Conservation (phyloP, 2,329 filamentous ascomycete genomes). For the Cladosporium cucumerinum region DNA sequence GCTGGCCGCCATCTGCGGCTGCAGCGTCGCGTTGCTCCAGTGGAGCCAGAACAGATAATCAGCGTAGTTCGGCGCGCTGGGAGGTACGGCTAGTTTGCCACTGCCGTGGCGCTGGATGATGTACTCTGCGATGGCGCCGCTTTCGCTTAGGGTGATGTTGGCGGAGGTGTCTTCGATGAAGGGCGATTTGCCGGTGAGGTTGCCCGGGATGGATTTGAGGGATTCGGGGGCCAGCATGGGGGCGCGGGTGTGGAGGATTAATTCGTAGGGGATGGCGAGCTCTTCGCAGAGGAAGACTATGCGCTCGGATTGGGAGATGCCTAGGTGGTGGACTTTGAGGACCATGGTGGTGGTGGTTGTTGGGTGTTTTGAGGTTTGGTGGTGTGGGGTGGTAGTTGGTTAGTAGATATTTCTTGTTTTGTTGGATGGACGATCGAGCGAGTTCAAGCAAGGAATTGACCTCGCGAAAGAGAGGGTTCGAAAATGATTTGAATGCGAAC, state of each 20-base stretch:
- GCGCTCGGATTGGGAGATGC: slow-evolving; percentile 59
- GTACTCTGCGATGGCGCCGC: slow-evolving; percentile 60
- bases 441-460: not conserved
- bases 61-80: slow-evolving; percentile 50
- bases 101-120: slow-evolving; percentile 53
- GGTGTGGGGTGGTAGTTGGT: not conserved
- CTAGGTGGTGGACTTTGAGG: slow-evolving; percentile 38
- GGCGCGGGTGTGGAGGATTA: slow-evolving; percentile 45
- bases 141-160: slow-evolving; percentile 55
- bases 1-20: slow-evolving; percentile 36
- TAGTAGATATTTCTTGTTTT: not conserved
- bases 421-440: not conserved
- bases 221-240: slow-evolving; percentile 37
- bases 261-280: slow-evolving; percentile 53
- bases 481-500: not conserved
- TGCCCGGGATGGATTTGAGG: slow-evolving; percentile 27
- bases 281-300: slow-evolving; percentile 64
- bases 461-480: not conserved
- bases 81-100: slow-evolving; percentile 48
- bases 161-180: slow-evolving; percentile 56
- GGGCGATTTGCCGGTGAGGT: slow-evolving; percentile 55
- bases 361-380: slow-evolving; percentile 17
- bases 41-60: slow-evolving; percentile 63
- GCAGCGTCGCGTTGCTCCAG: slow-evolving; percentile 38
- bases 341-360: slow-evolving; percentile 30